Conservation (phyloP, 768 basidiomycete species). For the Amanita pseudoporphyria region DNA sequence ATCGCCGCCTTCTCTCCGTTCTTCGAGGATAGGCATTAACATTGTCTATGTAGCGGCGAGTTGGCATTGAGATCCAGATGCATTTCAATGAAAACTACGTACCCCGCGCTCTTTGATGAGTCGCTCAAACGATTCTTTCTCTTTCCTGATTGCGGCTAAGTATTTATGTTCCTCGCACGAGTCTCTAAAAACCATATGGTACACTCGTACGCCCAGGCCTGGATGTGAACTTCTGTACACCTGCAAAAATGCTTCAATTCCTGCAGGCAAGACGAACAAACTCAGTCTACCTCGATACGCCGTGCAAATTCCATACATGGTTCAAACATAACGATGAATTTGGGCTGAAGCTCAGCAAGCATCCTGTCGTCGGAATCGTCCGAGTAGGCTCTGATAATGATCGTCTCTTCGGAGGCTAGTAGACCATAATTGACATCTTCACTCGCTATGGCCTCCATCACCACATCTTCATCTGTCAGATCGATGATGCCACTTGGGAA, state of each 20-base stretch:
- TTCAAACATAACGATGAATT: conserved; percentile 94
- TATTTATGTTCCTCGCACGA: conserved; percentile 97
- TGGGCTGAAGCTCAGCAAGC: conserved; percentile 78
- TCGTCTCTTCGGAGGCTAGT: conserved; percentile 64
- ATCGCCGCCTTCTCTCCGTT: conserved; percentile 30
- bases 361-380: conserved; percentile 91
- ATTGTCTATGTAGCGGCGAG: conserved; percentile 48
- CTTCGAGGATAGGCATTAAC: conserved; percentile 77
- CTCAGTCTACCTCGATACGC: conserved; percentile 66
- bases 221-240: conserved; percentile 82
- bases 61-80: background rate
- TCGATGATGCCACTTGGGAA: conserved; percentile 9
- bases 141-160: conserved; percentile 75
- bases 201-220: conserved; percentile 77
- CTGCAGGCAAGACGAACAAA: background rate
- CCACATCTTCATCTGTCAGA: conserved; percentile 19
- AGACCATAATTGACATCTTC: conserved; percentile 71
- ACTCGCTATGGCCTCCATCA: conserved; percentile 28
- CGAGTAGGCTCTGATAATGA: conserved; percentile 80
- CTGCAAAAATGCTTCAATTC: conserved; percentile 25
- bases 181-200: conserved; percentile 91
- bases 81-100: conserved; percentile 19
- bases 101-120: conserved; percentile 90
- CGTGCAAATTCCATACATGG: conserved; percentile 90
- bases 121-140: conserved; percentile 90